Conservation (phyloP, 257 asterid species). For the Capsicum pubescens region DNA sequence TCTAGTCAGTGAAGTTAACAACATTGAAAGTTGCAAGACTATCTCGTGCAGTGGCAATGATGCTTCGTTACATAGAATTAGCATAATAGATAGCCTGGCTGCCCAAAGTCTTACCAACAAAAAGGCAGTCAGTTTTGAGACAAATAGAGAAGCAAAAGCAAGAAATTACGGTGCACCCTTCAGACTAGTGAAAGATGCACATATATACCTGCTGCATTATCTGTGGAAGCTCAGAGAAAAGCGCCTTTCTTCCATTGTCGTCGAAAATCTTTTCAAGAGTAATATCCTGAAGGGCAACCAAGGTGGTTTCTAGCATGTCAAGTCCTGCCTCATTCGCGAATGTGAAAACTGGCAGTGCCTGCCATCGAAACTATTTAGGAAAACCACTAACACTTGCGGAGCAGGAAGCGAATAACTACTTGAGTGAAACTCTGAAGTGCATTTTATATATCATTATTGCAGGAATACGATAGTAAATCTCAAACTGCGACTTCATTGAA, state of each 20-base stretch:
- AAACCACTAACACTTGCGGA: not conserved
- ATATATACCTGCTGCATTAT: constrained; percentile 78
- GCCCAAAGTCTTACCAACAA: not conserved
- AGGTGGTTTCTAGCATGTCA: constrained; percentile 96
- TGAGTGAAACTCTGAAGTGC: not conserved
- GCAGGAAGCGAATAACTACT: not conserved
- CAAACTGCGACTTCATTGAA: not conserved
- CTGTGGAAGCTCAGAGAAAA: constrained; percentile 85
- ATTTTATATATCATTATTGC: not conserved
- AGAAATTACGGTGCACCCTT: not conserved
- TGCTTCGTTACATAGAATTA: not conserved
- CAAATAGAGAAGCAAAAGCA: not conserved
- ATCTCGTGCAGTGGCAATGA: not conserved
- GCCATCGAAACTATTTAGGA: constrained; percentile 33
- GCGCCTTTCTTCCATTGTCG: constrained; percentile 73
- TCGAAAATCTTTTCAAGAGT: constrained; percentile 83
- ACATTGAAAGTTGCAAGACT: not conserved
- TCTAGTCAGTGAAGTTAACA: not conserved
- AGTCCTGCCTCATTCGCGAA: constrained; percentile 96
- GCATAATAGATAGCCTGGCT: not conserved
- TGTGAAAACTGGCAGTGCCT: constrained; percentile 90
- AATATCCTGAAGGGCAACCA: constrained; percentile 86
- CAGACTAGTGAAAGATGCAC: not conserved
- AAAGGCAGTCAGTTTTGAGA: not conserved
- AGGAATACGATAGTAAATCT: not conserved